Conservation (phyloP, 352 stramenopile genomes). For the Pythium plurisporium region DNA sequence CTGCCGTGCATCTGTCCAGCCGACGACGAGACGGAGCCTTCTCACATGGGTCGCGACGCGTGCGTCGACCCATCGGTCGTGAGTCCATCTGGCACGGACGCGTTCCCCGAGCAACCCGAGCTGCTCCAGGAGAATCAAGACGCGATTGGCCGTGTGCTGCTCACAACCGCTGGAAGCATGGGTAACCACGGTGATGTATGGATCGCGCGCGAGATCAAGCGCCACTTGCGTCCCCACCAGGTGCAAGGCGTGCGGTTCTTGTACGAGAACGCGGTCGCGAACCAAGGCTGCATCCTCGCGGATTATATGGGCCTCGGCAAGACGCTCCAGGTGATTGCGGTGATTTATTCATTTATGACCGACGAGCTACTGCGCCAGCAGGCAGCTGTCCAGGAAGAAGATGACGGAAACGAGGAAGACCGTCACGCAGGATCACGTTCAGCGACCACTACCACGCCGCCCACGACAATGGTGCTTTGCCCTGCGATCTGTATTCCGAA, state of each 20-base stretch:
- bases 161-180: slow-evolving; percentile 6
- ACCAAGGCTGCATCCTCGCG: slow-evolving; percentile 79
- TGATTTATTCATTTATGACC: slow-evolving; percentile 78
- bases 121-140: slow-evolving; percentile 37
- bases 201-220: slow-evolving; percentile 74
- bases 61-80: slow-evolving; percentile 4
- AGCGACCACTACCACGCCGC: slow-evolving; percentile 2
- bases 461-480: slow-evolving; percentile 89
- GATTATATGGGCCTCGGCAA: slow-evolving; percentile 91
- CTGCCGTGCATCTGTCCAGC: slow-evolving; percentile 79
- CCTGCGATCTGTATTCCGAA: slow-evolving; percentile 96
- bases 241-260: slow-evolving; percentile 70
- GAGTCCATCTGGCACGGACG: slow-evolving; percentile 28
- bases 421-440: not conserved
- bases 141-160: slow-evolving; percentile 50
- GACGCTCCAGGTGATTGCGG: slow-evolving; percentile 83
- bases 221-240: slow-evolving; percentile 75
- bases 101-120: slow-evolving; percentile 13
- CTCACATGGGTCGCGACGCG: not conserved
- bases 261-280: slow-evolving; percentile 40
- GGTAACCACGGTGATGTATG: slow-evolving; percentile 31
- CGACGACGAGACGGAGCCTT: not conserved
- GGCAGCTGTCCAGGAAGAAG: not conserved
- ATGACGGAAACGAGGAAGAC: not conserved
- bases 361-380: slow-evolving; percentile 30